These are phyloP conservation scores for Coniochaeta sp. DNA, from an alignment of 2,329 filamentous ascomycete genomes.

Conservation along the genomic window DNA sequence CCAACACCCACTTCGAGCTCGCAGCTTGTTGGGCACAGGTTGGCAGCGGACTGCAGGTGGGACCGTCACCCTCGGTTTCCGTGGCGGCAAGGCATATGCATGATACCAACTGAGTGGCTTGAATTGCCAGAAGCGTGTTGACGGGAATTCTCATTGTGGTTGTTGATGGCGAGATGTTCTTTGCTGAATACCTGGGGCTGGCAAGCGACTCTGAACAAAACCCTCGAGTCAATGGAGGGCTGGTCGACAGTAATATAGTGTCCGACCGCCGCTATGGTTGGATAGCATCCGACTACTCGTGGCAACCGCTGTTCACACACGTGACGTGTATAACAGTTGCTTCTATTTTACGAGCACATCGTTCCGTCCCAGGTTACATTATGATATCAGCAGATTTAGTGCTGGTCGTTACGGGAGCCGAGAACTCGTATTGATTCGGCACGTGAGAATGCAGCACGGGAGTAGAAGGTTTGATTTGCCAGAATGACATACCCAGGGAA, in stretches of 20 bases:
- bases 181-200: not conserved
- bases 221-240: not conserved
- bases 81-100: not conserved
- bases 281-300: not conserved
- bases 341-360: not conserved
- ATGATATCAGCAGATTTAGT: not conserved
- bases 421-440: not conserved
- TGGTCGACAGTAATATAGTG: not conserved
- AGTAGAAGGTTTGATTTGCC: not conserved
- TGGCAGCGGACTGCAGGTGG: not conserved
- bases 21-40: slow-evolving; percentile 11
- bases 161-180: not conserved
- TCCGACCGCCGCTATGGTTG: not conserved
- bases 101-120: not conserved
- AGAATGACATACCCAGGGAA: not conserved
- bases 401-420: not conserved
- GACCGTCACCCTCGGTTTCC: not conserved
- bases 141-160: not conserved
- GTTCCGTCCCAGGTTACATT: not conserved
- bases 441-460: not conserved
- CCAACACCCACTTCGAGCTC: slow-evolving; percentile 27
- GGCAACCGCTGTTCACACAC: not conserved
- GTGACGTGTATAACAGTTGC: not conserved
- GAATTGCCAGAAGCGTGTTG: not conserved
- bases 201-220: not conserved